Conservation (phyloP, 805 yeast species). For the Cyberlindnera euphorbiae region DNA sequence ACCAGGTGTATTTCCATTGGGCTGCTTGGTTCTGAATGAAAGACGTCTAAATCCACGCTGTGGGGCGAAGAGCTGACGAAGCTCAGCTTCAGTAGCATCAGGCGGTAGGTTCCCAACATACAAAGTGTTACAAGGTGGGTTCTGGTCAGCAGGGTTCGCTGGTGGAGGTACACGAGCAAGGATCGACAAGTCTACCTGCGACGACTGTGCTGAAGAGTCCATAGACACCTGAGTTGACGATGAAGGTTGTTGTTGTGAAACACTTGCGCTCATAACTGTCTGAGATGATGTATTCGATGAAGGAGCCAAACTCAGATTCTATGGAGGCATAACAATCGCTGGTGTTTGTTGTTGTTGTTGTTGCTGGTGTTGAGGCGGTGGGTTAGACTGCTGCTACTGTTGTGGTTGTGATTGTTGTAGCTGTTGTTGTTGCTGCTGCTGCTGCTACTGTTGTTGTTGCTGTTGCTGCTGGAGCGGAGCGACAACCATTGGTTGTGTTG, state of each 20-base stretch:
- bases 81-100: conserved; percentile 91
- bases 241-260: conserved; percentile 12
- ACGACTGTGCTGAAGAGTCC: conserved; percentile 16
- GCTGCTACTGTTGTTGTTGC: conserved; percentile 3
- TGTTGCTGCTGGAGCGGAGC: conserved; percentile 14
- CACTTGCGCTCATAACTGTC: too few relatives aligned
- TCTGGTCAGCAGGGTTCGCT: conserved; percentile 98
- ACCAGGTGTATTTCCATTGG: conserved; percentile 31
- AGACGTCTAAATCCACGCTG: conserved; percentile 91
- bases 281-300: too few relatives aligned
- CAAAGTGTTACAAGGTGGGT: conserved; percentile 96
- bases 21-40: conserved; percentile 77
- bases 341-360: conserved; percentile 6
- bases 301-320: too few relatives aligned
- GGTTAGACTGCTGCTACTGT: conserved; percentile 8
- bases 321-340: too few relatives aligned
- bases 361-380: conserved; percentile 6
- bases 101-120: conserved; percentile 98
- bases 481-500: too few relatives aligned
- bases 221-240: conserved; percentile 4
- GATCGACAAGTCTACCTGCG: conserved; percentile 60
- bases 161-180: conserved; percentile 83
- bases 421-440: conserved; percentile 6
- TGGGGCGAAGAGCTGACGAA: conserved; percentile 78
- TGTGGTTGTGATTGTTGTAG: conserved; percentile 7